Conservation (phyloP, 2,329 filamentous ascomycete genomes). For the Beauveria brongniartii region DNA sequence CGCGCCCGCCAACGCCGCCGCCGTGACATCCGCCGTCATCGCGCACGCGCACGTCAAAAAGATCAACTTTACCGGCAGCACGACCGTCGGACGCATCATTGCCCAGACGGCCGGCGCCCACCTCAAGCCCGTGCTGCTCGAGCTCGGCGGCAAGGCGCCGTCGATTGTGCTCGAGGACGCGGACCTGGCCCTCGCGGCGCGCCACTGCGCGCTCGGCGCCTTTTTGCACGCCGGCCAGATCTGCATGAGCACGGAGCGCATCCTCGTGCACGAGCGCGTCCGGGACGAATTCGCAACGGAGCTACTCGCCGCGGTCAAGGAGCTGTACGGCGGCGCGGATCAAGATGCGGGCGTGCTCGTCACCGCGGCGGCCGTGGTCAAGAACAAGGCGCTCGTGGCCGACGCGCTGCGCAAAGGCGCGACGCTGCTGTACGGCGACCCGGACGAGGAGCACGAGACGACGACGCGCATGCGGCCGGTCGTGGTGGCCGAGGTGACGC, state of each 20-base stretch:
- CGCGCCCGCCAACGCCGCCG: constrained; percentile 54
- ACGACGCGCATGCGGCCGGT: constrained; percentile 45
- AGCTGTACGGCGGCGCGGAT: background rate
- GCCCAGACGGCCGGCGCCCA: constrained; percentile 26
- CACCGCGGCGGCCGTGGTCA: background rate
- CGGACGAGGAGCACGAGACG: constrained; percentile 16
- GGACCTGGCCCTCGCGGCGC: constrained; percentile 32
- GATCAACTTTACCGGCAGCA: constrained; percentile 37
- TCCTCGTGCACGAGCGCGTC: constrained; percentile 30
- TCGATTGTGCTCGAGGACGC: constrained; percentile 37
- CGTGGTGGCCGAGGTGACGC: constrained; percentile 52
- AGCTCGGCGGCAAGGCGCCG: constrained; percentile 40
- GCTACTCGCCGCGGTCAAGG: background rate
- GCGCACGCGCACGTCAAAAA: constrained; percentile 33
- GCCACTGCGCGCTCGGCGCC: constrained; percentile 17
- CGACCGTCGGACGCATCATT: constrained; percentile 33
- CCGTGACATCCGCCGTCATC: constrained; percentile 57
- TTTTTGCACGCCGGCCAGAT: constrained; percentile 46
- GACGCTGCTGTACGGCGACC: constrained; percentile 30
- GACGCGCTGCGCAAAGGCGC: constrained; percentile 61
- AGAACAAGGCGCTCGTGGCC: constrained; percentile 9
- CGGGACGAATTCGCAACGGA: constrained; percentile 10
- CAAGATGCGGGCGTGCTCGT: constrained; percentile 7
- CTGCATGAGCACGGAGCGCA: constrained; percentile 63
- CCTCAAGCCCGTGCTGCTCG: constrained; percentile 38